A percentile compares a stretch with the other conserved stretches of the same genome.
phyloP scores from a whole-genome alignment of 208 protist genomes.

The Phytomonas francai region DNA sequence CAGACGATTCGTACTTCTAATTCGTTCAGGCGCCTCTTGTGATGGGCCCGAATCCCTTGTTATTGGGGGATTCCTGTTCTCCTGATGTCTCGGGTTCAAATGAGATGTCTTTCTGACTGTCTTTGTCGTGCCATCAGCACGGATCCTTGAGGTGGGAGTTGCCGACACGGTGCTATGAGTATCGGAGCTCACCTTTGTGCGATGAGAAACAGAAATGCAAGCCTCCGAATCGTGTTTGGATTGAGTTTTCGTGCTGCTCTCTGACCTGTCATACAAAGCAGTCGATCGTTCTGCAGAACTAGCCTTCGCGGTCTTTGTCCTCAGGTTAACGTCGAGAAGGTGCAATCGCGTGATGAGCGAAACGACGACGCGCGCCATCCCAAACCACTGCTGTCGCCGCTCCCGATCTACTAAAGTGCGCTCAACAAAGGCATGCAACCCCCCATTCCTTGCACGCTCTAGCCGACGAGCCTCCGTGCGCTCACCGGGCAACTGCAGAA shows the following conservation, averaged over 20 bases:
- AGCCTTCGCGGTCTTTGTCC: background rate
- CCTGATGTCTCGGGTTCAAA: background rate
- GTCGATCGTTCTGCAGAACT: background rate
- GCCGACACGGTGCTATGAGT: background rate
- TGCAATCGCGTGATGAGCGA: conserved; percentile 60
- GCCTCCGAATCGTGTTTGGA: background rate
- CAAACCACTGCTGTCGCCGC: conserved; percentile 43
- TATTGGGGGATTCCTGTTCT: background rate
- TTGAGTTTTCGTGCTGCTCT: background rate
- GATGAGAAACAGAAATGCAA: background rate
- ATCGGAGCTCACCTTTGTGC: background rate
- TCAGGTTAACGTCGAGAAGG: conserved; percentile 30
- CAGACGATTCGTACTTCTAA: background rate
- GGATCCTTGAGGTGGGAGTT: background rate
- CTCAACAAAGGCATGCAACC: conserved; percentile 24
- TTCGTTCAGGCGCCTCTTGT: background rate
- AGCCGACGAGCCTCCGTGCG: conserved; percentile 7
- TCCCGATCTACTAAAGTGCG: conserved; percentile 28
- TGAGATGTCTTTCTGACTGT: background rate
- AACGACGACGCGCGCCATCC: conserved; percentile 52
- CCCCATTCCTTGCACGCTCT: background rate
- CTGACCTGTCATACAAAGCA: background rate
- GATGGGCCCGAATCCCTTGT: background rate
- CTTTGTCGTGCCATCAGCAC: background rate
- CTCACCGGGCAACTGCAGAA: background rate